Base-by-base conservation (phyloP, 192 early-diverging fungal species). In the Umbelopsis sp. region DNA sequence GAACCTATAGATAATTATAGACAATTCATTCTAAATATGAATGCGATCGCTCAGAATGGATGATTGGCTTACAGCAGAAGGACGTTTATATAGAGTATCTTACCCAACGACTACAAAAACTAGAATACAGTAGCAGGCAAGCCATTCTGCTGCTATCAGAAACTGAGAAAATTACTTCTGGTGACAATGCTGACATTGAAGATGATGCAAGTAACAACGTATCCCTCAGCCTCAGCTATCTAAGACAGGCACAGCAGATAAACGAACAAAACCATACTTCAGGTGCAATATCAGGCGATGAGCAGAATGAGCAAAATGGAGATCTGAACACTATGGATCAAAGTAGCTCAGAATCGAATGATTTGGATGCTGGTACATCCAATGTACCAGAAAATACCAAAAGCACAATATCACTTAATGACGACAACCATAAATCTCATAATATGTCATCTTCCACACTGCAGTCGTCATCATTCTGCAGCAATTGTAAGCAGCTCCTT, bases 21-120 rank as follows among this genome's bases (percentile, higher is more conserved):
- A 74, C 71, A 15, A 83, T 83, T 68, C 76, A 80, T 61, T 70
- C 74, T 30, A 69, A 77, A 67, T 80, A 83, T 65, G 82, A 83
- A 70, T 74, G 78, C 47, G 82, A 83, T 73, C 73, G 82, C 9
- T 74, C 76, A 48, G 76, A 81, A 35, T 78, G 80, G 74, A 66
- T 83, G 46, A 75, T 78, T 33, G 82, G 80, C 13, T 68, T 83
- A 18, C 78, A 76, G 27, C 79, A 83, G 69, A 83, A 80, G 64
- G 82, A 83, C 46, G 73, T 78, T 49, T 80, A 78, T 37, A 81
- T 83, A 23, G 76, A 83, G 49, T 70, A 76, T 35, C 55, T 83
- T 18, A 75, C 80, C 47, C 81, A 75, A 10, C 78, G 81, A 65
- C 46, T 80, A 25, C 77, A 80, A 35, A 52, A 73, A 18, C 61